A percentile compares a stretch with the other conserved stretches of the same genome.
These are phyloP conservation scores for Acanthamoeba triangularis DNA, from an alignment of 208 protist species.

Conservation along the genomic window DNA sequence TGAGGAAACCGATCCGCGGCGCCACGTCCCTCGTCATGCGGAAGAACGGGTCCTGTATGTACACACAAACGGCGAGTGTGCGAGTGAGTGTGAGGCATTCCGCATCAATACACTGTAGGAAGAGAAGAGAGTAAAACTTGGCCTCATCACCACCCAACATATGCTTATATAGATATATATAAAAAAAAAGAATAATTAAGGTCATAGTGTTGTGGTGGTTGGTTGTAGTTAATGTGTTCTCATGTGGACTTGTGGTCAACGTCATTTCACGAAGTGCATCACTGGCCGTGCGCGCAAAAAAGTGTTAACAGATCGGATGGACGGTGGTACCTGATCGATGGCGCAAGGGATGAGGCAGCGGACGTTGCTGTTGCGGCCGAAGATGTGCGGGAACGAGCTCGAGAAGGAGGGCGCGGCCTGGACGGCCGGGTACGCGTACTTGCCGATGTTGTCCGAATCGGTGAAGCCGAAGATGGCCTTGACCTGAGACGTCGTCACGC, in stretches of 20 bases:
- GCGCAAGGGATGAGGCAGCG: conserved; percentile 98
- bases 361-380: conserved; percentile 14
- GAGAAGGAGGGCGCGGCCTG: conserved; percentile 98
- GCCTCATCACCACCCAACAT: background rate
- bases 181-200: no score
- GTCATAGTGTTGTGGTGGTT: no score
- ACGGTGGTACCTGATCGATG: conserved; percentile 90
- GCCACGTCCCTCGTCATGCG: conserved; percentile 98
- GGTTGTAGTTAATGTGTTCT: no score
- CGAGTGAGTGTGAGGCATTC: background rate
- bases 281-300: background rate
- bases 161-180: background rate
- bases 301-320: background rate
- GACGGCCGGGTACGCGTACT: conserved; percentile 96
- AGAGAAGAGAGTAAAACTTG: background rate
- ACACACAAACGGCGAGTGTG: no score
- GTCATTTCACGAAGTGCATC: conserved; percentile 4
- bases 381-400: conserved; percentile 92
- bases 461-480: conserved; percentile 96
- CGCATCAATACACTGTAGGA: background rate
- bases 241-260: background rate
- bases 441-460: conserved; percentile 93
- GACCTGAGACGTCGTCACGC: conserved; percentile 94
- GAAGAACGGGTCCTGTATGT: conserved; percentile 98
- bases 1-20: conserved; percentile 93